Percentiles rank a stretch among this genome's conserved stretches.
Evolutionary conservation across 768 basidiomycete species (phyloP).

Genomic region (Hebeloma cylindrosporum): DNA sequence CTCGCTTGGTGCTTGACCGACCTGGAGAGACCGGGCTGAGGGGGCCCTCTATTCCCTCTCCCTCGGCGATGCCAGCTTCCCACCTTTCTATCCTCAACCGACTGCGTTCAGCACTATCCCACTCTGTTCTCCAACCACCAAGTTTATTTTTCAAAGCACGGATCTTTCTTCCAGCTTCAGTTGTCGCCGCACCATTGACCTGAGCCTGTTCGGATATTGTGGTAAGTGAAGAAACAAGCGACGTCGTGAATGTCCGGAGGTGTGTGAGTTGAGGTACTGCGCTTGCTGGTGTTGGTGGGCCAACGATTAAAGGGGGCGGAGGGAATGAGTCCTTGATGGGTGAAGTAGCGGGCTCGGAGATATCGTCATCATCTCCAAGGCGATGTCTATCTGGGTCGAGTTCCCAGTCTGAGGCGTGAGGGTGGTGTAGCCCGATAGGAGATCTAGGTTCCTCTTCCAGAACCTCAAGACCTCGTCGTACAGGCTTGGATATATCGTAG

Average conservation of each 20-base stretch:
- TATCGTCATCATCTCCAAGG: conserved; percentile 50
- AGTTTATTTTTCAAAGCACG: conserved; percentile 83
- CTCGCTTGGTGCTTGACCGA: conserved; percentile 37
- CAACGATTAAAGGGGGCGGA: conserved; percentile 44
- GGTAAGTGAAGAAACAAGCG: conserved; percentile 71
- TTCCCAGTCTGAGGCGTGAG: conserved; percentile 56
- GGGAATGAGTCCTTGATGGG: conserved; percentile 62
- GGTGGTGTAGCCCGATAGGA: conserved; percentile 19
- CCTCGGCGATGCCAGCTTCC: conserved; percentile 64
- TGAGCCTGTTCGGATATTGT: conserved; percentile 86
- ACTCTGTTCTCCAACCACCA: conserved; percentile 76
- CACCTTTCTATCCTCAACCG: conserved; percentile 73
- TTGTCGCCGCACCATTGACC: conserved; percentile 80
- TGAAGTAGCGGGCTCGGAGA: conserved; percentile 44
- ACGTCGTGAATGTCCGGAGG: conserved; percentile 71
- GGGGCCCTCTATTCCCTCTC: conserved; percentile 29
- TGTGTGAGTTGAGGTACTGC: conserved; percentile 67
- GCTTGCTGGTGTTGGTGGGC: conserved; percentile 55
- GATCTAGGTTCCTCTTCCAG: conserved; percentile 26
- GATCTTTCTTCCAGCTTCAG: conserved; percentile 84
- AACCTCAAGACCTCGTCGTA: conserved; percentile 23
- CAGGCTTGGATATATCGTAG: conserved; percentile 19
- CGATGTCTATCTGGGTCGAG: conserved; percentile 50
- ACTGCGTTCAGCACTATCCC: conserved; percentile 84
- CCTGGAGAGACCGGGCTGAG: conserved; percentile 30